Base-by-base conservation (phyloP, 306 rosid genomes). In the Sphenostylis stenocarpa region DNA sequence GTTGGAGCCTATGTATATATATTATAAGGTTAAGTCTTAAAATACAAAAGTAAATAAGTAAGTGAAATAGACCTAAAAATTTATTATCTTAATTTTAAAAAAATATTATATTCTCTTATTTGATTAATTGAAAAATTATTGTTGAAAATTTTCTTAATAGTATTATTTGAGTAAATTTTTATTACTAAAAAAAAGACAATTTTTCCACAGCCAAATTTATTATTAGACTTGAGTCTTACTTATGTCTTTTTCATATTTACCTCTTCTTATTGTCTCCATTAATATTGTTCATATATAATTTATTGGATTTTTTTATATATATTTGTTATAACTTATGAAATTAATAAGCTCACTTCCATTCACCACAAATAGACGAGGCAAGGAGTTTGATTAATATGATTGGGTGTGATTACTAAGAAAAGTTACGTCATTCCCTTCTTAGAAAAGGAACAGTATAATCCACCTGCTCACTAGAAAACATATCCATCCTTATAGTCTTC, bases 391-490 rank as follows among this genome's bases (percentile, higher is more conserved):
- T 34, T 64, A 34, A 6, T 47, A 49, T 14, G 64, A 47, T 47
- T 62, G 31, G 11, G 17, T 16, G 20, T 56, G 17, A 28, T 26
- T 24, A 57, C 45, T 24, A 24, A 47, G 31, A 67, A 66, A 33
- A 24, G 16, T 28, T 48, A 29, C 61, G 77, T 81, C 81, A n/a
- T n/a, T 67, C 28, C 21, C 86, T 75, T 71, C 31, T 68, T 24
- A 51, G 72, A 67, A 75, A 75, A 81, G 77, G 23, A 65, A 83
- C 53, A 20, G 73, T 48, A 29, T 28, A 51, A 10, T 43, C 31
- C 41, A 76, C 60, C 70, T 69, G 77, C 72, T 67, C 66, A n/a
- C 17, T n/a, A 82, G 77, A 64, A 79, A 72, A 71, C 75, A 48
- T 7, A 31, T 14, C 72, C 49, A 31, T 14, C 72, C 49, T 51